Conservation (phyloP, 129 eudicot genomes). For the Solidago caesia region DNA sequence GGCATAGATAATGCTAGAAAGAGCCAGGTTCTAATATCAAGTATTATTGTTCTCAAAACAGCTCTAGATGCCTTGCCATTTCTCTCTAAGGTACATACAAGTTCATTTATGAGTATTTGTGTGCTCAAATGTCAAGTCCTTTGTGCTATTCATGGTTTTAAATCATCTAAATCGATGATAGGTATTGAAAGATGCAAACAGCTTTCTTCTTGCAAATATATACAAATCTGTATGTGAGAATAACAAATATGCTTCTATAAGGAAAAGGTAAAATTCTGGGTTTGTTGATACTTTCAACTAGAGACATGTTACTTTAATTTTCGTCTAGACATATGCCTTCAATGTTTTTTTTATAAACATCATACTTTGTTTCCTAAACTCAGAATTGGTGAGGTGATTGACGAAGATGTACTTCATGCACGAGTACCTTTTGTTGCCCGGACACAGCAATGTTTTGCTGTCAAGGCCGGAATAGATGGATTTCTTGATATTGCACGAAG, state of each 20-base stretch:
- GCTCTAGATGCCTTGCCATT: constrained; percentile 93
- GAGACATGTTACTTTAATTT: neutral
- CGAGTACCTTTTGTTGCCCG: constrained; percentile 97
- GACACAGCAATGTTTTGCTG: constrained; percentile 98
- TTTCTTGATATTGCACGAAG: constrained; percentile 88
- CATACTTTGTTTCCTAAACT: constrained; percentile 12
- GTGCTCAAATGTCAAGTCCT: neutral
- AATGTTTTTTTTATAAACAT: neutral
- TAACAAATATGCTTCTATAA: constrained; percentile 72
- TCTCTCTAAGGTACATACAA: constrained; percentile 70
- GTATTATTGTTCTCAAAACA: constrained; percentile 92
- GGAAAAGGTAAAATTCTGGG: constrained; percentile 59
- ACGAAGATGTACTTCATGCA: constrained; percentile 91
- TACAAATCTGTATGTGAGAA: constrained; percentile 81
- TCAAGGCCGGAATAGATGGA: constrained; percentile 98
- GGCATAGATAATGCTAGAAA: constrained; percentile 62
- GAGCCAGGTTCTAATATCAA: constrained; percentile 86
- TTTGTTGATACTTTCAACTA: neutral
- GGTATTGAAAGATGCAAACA: constrained; percentile 92
- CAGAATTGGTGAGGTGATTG: constrained; percentile 95
- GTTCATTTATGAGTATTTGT: neutral
- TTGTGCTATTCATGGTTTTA: constrained; percentile 7
- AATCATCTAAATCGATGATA: constrained; percentile 26
- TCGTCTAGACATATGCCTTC: constrained; percentile 1
- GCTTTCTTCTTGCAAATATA: constrained; percentile 79